Conservation (phyloP, 768 basidiomycete genomes). For the Agrocybe chaxingu region DNA sequence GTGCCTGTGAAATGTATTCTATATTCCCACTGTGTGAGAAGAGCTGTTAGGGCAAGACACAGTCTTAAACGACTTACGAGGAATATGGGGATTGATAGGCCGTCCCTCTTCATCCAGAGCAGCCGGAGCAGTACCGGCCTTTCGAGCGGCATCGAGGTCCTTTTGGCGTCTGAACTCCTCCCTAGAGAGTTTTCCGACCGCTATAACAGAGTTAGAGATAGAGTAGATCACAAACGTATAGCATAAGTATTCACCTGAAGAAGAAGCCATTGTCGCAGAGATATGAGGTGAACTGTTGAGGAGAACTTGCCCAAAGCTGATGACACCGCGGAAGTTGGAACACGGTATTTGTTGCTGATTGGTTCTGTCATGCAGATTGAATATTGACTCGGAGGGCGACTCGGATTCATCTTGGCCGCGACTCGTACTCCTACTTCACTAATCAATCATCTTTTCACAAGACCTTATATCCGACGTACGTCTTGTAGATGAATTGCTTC, state of each 20-base stretch:
- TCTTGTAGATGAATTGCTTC: no score
- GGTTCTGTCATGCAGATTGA: not conserved
- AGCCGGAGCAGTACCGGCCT: conserved; percentile 96
- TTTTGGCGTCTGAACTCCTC: conserved; percentile 96
- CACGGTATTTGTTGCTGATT: not conserved
- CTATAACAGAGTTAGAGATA: conserved; percentile 23
- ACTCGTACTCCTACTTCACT: no score
- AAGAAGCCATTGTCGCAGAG: conserved; percentile 32
- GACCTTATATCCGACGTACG: no score
- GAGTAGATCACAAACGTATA: not conserved
- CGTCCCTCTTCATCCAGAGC: conserved; percentile 93
- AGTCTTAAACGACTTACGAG: conserved; percentile 57
- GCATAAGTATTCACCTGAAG: conserved; percentile 30
- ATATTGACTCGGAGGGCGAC: no score
- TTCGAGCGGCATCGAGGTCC: conserved; percentile 96
- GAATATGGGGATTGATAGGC: conserved; percentile 98
- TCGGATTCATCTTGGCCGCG: no score
- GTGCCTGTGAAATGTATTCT: conserved; percentile 99
- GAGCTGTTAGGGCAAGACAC: not conserved
- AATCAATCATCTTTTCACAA: no score
- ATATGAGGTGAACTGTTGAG: not conserved
- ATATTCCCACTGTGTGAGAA: conserved; percentile 7
- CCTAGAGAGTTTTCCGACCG: conserved; percentile 81
- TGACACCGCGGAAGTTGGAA: not conserved
- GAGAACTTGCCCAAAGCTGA: not conserved